Evolutionary conservation across 1,284 basidiomycete species (phyloP).

Genomic region (Leccinum fuscescens): DNA sequence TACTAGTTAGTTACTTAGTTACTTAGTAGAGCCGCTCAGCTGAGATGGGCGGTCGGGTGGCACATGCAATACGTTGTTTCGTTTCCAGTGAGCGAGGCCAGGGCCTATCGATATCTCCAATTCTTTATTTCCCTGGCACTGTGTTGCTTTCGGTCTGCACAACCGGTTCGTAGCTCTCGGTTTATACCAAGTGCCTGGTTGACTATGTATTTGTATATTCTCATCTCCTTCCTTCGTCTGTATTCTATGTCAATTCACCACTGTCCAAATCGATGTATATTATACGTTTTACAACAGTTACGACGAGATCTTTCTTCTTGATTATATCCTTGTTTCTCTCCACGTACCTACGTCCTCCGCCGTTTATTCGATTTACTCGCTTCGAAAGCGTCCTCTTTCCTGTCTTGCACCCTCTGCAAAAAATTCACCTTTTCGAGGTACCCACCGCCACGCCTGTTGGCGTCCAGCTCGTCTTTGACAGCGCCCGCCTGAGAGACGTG

Average conservation of each 20-base stretch:
- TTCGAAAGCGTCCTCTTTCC: constrained; percentile 64
- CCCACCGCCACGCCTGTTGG: constrained; percentile 67
- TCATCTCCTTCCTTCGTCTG: not conserved
- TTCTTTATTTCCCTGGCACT: no score
- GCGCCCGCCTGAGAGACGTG: constrained; percentile 52
- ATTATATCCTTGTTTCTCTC: not conserved
- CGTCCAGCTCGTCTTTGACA: constrained; percentile 68
- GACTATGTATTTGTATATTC: no score
- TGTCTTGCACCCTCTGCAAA: constrained; percentile 66
- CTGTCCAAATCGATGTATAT: constrained; percentile 11
- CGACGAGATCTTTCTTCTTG: not conserved
- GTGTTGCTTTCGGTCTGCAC: no score
- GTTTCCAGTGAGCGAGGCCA: no score
- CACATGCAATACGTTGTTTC: no score
- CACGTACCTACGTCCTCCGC: constrained; percentile 38
- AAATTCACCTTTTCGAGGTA: constrained; percentile 84
- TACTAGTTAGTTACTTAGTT: no score
- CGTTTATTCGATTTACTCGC: constrained; percentile 55
- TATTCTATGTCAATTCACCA: not conserved
- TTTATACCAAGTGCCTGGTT: no score
- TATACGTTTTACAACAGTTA: not conserved
- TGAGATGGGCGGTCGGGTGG: no score
- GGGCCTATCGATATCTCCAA: no score
- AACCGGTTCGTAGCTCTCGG: no score
- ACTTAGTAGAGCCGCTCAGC: no score